Evolutionary conservation across 2,329 filamentous ascomycete species (phyloP).

Genomic region (Coniochaeta hoffmannii): DNA sequence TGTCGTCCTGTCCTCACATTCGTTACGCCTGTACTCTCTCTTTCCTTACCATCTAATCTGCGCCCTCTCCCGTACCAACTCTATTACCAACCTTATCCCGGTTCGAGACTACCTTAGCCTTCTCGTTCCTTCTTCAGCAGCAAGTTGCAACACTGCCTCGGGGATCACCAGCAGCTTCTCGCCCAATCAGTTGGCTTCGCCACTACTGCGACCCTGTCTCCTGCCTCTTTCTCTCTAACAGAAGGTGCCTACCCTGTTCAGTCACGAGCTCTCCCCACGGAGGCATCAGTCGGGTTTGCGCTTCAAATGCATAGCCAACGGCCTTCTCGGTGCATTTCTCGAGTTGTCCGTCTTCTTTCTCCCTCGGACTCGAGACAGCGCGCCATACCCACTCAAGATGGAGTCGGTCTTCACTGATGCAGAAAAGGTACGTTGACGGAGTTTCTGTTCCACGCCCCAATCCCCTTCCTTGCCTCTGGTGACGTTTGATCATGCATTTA

Average conservation of each 20-base stretch:
- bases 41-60: background rate
- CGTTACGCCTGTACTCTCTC: background rate
- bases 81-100: background rate
- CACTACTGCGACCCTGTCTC: slow-evolving; percentile 14
- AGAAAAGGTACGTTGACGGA: slow-evolving; percentile 42
- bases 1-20: background rate
- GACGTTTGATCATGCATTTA: slow-evolving; percentile 6
- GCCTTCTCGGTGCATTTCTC: slow-evolving; percentile 7
- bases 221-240: background rate
- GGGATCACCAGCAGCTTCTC: background rate
- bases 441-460: background rate
- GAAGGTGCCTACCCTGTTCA: slow-evolving; percentile 1
- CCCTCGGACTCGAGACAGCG: slow-evolving; percentile 9
- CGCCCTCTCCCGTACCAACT: background rate
- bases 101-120: background rate
- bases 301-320: slow-evolving; percentile 15
- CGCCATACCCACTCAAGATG: slow-evolving; percentile 23
- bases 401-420: slow-evolving; percentile 39
- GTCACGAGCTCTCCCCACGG: slow-evolving; percentile 13
- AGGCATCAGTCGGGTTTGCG: slow-evolving; percentile 10
- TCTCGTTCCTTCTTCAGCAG: background rate
- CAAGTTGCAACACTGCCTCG: background rate
- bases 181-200: slow-evolving; percentile 14
- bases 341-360: slow-evolving; percentile 8
- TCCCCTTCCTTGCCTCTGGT: background rate